Percentiles rank a stretch among this genome's conserved stretches.
Conservation (phyloP, 2,329 filamentous ascomycete species). For the Conoideocrella luteorostrata region DNA sequence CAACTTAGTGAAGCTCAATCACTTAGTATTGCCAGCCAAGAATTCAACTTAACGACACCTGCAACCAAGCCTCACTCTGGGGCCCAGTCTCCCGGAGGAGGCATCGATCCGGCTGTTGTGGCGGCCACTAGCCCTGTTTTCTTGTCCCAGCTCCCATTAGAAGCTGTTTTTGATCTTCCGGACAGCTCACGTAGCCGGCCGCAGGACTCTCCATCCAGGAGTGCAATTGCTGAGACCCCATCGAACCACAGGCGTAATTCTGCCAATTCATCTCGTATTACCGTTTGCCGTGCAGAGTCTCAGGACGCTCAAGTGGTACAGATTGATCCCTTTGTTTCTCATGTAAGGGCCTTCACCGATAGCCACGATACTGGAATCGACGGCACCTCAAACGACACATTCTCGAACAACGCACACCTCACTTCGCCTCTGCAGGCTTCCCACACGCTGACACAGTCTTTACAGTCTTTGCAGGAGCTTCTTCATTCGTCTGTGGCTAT, state of each 20-base stretch:
- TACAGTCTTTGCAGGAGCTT: background rate
- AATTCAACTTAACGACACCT: background rate
- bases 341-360: slow-evolving; percentile 10
- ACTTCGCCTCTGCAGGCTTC: background rate
- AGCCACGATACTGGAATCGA: slow-evolving; percentile 10
- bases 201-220: slow-evolving; percentile 1
- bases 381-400: background rate
- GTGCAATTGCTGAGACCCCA: slow-evolving; percentile 6
- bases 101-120: background rate
- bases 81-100: background rate
- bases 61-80: background rate
- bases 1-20: slow-evolving; percentile 16
- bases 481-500: background rate
- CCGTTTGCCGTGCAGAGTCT: slow-evolving; percentile 10
- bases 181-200: slow-evolving; percentile 6
- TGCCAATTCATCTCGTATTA: background rate
- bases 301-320: slow-evolving; percentile 23
- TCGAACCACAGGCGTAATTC: background rate
- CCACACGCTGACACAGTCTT: background rate
- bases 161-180: slow-evolving; percentile 2
- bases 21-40: background rate
- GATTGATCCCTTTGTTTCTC: slow-evolving; percentile 10
- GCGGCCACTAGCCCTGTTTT: slow-evolving; percentile 9
- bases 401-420: background rate
- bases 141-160: slow-evolving; percentile 10